A percentile compares a stretch with the other conserved stretches of the same genome.
phyloP scores from a whole-genome alignment of 2,329 filamentous ascomycete genomes.

The Tolypocladium inflatum region DNA sequence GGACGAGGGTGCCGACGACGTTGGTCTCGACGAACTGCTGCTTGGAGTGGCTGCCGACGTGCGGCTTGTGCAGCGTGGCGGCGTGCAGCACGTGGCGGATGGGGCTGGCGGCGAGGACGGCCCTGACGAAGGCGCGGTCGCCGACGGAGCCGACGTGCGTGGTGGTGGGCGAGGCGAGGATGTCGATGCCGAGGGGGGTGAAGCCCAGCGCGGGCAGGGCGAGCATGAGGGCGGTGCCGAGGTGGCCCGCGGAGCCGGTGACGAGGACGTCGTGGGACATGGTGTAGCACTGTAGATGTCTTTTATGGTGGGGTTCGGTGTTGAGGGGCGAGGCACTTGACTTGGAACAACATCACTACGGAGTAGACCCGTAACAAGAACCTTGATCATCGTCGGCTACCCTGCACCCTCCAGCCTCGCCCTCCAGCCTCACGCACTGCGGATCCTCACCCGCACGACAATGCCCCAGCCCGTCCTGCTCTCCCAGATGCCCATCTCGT shows the following conservation, averaged over 20 bases:
- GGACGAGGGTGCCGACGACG: constrained; percentile 30
- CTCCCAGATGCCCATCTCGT: constrained; percentile 42
- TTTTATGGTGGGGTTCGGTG: no score
- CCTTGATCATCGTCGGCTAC: no score
- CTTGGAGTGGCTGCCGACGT: constrained; percentile 34
- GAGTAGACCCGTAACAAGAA: no score
- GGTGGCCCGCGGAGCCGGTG: constrained; percentile 36
- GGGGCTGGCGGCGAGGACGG: constrained; percentile 18
- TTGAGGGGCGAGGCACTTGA: no score
- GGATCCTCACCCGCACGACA: constrained; percentile 28
- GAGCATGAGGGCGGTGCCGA: constrained; percentile 36
- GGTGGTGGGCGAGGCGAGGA: constrained; percentile 26
- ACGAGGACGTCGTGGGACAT: constrained; percentile 28
- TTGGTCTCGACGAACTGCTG: constrained; percentile 34
- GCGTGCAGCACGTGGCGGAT: constrained; percentile 33
- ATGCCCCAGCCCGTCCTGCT: constrained; percentile 40
- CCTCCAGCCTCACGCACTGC: background rate
- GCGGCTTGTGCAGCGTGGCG: constrained; percentile 38
- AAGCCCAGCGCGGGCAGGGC: constrained; percentile 27
- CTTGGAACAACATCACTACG: no score
- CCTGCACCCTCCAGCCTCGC: background rate
- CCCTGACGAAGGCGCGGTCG: constrained; percentile 22
- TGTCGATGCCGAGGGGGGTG: constrained; percentile 32
- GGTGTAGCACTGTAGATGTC: background rate
- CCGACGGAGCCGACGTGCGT: constrained; percentile 25